Percentiles rank a stretch among this genome's conserved stretches.
phyloP scores from a whole-genome alignment of 2,329 filamentous ascomycete species.

The Dryadomyces quercus-mongolicae region DNA sequence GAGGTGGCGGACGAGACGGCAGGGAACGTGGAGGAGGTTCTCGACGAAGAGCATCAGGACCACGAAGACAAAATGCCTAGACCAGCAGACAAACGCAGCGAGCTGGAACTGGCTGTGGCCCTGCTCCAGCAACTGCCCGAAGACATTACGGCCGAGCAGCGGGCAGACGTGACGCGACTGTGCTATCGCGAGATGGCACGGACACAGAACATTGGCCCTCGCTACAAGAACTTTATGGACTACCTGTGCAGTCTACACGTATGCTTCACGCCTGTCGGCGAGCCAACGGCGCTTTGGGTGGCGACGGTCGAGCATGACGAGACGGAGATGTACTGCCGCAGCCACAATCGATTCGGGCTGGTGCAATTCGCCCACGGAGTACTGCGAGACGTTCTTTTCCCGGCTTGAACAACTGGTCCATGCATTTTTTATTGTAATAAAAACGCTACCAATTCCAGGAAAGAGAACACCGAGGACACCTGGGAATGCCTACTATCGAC shows the following conservation, averaged over 20 bases:
- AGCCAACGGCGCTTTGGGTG: constrained; percentile 2
- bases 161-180: background rate
- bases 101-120: background rate
- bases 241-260: constrained; percentile 10
- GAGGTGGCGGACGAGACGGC: background rate
- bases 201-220: constrained; percentile 5
- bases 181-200: constrained; percentile 6
- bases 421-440: background rate
- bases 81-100: background rate
- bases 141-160: background rate
- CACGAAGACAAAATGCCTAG: background rate
- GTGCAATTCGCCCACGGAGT: constrained; percentile 1
- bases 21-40: background rate
- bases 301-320: constrained; percentile 8
- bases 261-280: constrained; percentile 1
- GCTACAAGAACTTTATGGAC: constrained; percentile 9
- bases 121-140: background rate
- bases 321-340: constrained; percentile 1
- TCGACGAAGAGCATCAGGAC: background rate
- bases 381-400: constrained; percentile 3
- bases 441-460: background rate
- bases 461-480: background rate
- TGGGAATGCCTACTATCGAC: background rate
- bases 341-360: constrained; percentile 1
- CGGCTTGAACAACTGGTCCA: too few relatives aligned